A percentile compares a stretch with the other conserved stretches of the same genome.
Evolutionary conservation across 176 grass and related monocot species (phyloP).

Genomic region (Triticum dicoccoides): DNA sequence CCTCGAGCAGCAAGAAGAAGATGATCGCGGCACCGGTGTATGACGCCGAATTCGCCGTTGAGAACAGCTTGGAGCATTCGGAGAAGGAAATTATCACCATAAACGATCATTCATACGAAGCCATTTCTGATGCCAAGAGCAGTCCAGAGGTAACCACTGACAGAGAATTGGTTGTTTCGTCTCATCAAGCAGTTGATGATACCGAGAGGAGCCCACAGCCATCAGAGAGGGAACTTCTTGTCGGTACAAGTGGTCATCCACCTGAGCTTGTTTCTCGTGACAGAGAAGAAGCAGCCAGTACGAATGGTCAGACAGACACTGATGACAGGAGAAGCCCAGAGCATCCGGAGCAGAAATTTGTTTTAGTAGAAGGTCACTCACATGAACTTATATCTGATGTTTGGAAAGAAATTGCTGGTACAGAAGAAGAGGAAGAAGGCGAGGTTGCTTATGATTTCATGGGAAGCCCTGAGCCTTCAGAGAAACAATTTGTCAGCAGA

Average conservation of each 20-base stretch:
- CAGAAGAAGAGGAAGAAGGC: not conserved
- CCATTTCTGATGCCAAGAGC: conserved; percentile 24
- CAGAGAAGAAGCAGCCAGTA: conserved; percentile 6
- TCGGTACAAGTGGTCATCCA: conserved; percentile 15
- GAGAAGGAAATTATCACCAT: conserved; percentile 33
- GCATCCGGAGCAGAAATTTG: conserved; percentile 11
- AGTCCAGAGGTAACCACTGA: conserved; percentile 22
- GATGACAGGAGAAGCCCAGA: conserved; percentile 10
- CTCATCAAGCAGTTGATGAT: conserved; percentile 17
- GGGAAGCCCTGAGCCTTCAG: not conserved
- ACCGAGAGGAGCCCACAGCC: not conserved
- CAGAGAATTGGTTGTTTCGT: conserved; percentile 5
- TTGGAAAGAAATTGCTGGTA: conserved; percentile 31
- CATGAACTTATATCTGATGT: conserved; percentile 33
- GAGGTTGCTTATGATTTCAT: not conserved
- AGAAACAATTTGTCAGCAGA: not conserved
- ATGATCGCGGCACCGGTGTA: not conserved
- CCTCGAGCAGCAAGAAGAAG: not conserved
- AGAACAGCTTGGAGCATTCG: conserved; percentile 7
- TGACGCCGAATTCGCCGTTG: not conserved
- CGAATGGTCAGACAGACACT: conserved; percentile 15
- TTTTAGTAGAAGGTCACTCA: not conserved
- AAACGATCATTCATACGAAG: conserved; percentile 28
- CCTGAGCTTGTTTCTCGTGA: not conserved
- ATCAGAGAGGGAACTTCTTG: conserved; percentile 19